phyloP scores from a whole-genome alignment of 2,329 filamentous ascomycete genomes.

The Aspergillus amoenus region DNA sequence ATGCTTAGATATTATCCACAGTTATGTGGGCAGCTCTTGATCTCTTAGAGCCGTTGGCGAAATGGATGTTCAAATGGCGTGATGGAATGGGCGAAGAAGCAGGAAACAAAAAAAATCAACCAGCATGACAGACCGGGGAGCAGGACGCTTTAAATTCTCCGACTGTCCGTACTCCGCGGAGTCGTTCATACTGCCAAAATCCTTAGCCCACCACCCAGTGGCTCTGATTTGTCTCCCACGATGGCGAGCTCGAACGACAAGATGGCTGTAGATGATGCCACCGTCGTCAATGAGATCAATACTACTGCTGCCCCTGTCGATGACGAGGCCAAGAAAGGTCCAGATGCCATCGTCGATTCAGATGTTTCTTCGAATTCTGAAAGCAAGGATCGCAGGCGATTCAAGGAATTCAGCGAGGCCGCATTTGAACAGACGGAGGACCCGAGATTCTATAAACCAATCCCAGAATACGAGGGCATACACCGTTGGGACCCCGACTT shows the following conservation, averaged over 20 bases:
- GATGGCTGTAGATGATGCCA: slow-evolving; percentile 19
- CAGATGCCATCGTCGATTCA: slow-evolving; percentile 8
- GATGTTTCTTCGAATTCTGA: slow-evolving; percentile 16
- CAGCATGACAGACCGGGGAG: not conserved
- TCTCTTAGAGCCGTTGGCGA: not conserved
- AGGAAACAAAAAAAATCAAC: not conserved
- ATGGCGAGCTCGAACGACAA: slow-evolving; percentile 8
- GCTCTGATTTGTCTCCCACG: not conserved
- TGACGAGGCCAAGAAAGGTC: slow-evolving; percentile 14
- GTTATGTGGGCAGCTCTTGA: not conserved
- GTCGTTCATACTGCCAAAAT: not conserved
- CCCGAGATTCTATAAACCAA: slow-evolving; percentile 39
- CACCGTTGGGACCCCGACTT: slow-evolving; percentile 50
- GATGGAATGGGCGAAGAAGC: slow-evolving; percentile 8
- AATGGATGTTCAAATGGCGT: slow-evolving; percentile 17
- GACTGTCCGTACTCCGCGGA: not conserved
- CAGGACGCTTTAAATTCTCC: slow-evolving; percentile 7
- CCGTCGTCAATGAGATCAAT: slow-evolving; percentile 1
- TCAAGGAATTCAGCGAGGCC: slow-evolving; percentile 19
- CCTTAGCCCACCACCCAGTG: not conserved
- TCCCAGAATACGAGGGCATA: slow-evolving; percentile 46
- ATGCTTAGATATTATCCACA: not conserved
- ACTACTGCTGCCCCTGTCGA: slow-evolving; percentile 4
- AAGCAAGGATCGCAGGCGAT: not conserved
- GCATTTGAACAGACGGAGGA: slow-evolving; percentile 39